phyloP scores from a whole-genome alignment of 2,329 filamentous ascomycete genomes.

The Ophiocordyceps unilateralis region DNA sequence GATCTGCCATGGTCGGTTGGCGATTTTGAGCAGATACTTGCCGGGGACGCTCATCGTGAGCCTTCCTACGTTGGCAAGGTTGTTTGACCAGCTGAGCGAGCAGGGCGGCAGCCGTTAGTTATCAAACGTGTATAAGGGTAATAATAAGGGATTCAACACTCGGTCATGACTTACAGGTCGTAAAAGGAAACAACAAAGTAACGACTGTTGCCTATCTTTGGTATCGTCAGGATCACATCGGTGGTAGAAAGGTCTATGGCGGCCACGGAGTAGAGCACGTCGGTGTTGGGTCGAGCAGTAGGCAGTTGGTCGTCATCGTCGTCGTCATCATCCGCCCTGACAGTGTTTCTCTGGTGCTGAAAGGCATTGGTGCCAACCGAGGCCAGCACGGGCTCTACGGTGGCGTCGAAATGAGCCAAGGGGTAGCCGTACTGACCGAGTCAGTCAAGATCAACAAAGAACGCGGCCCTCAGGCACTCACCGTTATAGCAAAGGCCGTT shows the following conservation, averaged over 20 bases:
- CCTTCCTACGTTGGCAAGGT: slow-evolving; percentile 11
- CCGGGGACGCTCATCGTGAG: slow-evolving; percentile 1
- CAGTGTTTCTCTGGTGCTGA: neutral
- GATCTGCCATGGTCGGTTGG: slow-evolving; percentile 1
- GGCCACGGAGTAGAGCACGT: slow-evolving; percentile 1
- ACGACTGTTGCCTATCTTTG: slow-evolving; percentile 2
- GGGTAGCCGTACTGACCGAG: slow-evolving; percentile 2
- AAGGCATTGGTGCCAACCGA: slow-evolving; percentile 1
- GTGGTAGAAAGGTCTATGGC: slow-evolving; percentile 9
- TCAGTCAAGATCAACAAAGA: neutral
- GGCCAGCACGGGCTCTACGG: neutral
- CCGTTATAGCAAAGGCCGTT: slow-evolving; percentile 1
- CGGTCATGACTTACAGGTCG: slow-evolving; percentile 8
- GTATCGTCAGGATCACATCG: slow-evolving; percentile 10
- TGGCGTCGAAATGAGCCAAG: neutral
- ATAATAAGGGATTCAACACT: neutral
- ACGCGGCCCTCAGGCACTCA: neutral
- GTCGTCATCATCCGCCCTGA: neutral
- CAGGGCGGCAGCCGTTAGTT: neutral
- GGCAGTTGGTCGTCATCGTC: neutral
- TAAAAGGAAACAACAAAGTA: slow-evolving; percentile 11
- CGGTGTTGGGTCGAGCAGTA: slow-evolving; percentile 1
- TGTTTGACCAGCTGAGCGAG: slow-evolving; percentile 9
- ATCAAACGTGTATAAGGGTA: neutral
- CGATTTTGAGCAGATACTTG: slow-evolving; percentile 2